Conservation (phyloP, 352 stramenopile species). For the Phytophthora sansomeana region DNA sequence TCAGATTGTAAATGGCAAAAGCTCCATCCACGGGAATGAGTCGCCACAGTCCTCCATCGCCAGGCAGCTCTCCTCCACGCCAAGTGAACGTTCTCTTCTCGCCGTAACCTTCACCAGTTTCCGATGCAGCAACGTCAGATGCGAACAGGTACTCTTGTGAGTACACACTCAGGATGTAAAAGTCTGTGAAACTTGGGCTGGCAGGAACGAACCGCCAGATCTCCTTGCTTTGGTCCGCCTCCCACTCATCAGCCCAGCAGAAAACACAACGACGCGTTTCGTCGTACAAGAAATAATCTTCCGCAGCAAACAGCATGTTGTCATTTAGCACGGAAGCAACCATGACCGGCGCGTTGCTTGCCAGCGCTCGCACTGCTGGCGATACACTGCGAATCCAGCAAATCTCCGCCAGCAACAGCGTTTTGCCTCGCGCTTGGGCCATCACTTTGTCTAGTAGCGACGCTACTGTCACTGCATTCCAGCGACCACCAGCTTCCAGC, state of each 20-base stretch:
- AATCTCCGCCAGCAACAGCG: slow-evolving; percentile 26
- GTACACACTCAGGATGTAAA: slow-evolving; percentile 32
- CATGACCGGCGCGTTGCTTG: slow-evolving; percentile 40
- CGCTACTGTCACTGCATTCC: slow-evolving; percentile 29
- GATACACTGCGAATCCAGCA: slow-evolving; percentile 34
- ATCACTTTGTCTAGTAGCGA: slow-evolving; percentile 36
- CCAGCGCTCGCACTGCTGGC: slow-evolving; percentile 42
- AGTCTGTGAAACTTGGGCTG: slow-evolving; percentile 27
- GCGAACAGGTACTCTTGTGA: slow-evolving; percentile 29
- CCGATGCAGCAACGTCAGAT: slow-evolving; percentile 18
- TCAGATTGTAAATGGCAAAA: slow-evolving; percentile 30
- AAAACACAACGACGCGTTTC: slow-evolving; percentile 50
- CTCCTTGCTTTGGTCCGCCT: slow-evolving; percentile 46
- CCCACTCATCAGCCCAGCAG: slow-evolving; percentile 43
- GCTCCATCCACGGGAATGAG: slow-evolving; percentile 20
- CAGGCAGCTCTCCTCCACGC: slow-evolving; percentile 24
- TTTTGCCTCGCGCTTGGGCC: slow-evolving; percentile 24
- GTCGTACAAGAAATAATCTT: slow-evolving; percentile 38
- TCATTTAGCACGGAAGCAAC: slow-evolving; percentile 26
- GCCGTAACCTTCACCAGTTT: slow-evolving; percentile 16
- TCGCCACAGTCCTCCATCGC: slow-evolving; percentile 23
- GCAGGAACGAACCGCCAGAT: slow-evolving; percentile 36
- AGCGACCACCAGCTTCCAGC: slow-evolving; percentile 25
- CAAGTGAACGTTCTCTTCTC: slow-evolving; percentile 26
- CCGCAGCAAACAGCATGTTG: slow-evolving; percentile 41